A percentile compares a stretch with the other conserved stretches of the same genome.
phyloP scores from a whole-genome alignment of 352 stramenopile species.

The Pseudoperonospora humuli region DNA sequence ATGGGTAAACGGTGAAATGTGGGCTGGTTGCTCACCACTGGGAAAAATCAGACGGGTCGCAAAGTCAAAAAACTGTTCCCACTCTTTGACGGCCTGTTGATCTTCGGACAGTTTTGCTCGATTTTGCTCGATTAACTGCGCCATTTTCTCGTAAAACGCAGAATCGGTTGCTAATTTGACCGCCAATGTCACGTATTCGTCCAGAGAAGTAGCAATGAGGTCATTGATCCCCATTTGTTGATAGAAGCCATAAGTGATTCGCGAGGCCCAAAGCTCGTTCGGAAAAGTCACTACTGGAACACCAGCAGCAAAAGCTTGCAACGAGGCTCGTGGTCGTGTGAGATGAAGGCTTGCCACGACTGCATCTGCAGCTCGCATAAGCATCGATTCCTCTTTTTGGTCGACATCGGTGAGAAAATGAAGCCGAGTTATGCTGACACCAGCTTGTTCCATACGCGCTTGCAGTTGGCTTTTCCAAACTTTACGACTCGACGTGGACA shows the following conservation, averaged over 20 bases:
- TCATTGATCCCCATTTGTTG: slow-evolving; percentile 53
- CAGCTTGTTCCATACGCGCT: slow-evolving; percentile 30
- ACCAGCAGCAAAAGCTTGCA: slow-evolving; percentile 52
- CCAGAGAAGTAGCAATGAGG: slow-evolving; percentile 34
- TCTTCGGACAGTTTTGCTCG: slow-evolving; percentile 39
- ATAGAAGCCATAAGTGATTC: slow-evolving; percentile 61
- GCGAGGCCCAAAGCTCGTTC: slow-evolving; percentile 49
- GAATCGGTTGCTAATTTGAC: slow-evolving; percentile 41
- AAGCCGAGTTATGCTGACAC: slow-evolving; percentile 24
- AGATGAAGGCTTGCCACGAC: slow-evolving; percentile 54
- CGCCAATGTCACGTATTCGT: slow-evolving; percentile 46
- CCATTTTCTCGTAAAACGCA: slow-evolving; percentile 39
- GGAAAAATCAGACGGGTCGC: slow-evolving; percentile 23
- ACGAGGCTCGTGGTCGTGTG: slow-evolving; percentile 34
- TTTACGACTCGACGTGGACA: slow-evolving; percentile 42
- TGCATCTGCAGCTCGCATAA: slow-evolving; percentile 46
- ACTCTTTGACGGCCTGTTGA: slow-evolving; percentile 40
- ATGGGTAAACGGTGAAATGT: neutral
- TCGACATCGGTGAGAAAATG: slow-evolving; percentile 60
- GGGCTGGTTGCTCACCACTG: slow-evolving; percentile 9
- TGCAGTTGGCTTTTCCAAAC: slow-evolving; percentile 45
- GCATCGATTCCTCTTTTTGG: slow-evolving; percentile 38
- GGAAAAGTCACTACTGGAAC: slow-evolving; percentile 59
- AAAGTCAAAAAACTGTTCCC: slow-evolving; percentile 67
- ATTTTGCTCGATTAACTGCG: slow-evolving; percentile 31